Evolutionary conservation across 345 rosid species (phyloP).

Genomic region (Acer campestre): DNA sequence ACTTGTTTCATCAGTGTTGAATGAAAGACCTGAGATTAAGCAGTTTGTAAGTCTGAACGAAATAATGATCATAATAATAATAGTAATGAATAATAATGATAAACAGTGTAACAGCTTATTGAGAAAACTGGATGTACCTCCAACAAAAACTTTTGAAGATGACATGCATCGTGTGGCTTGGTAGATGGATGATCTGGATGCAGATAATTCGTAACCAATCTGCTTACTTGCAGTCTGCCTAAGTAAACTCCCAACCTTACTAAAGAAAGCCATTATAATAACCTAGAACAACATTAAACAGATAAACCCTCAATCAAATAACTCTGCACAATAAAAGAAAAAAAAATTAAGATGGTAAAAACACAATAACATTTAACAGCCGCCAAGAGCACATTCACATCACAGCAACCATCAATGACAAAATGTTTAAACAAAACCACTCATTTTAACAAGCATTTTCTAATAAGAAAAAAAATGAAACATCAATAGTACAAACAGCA

Average conservation of each 20-base stretch:
- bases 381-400: neutral
- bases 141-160: conserved; percentile 72
- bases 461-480: neutral
- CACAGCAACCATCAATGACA: neutral
- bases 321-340: neutral
- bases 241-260: conserved; percentile 69
- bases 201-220: conserved; percentile 43
- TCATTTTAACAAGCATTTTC: neutral
- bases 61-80: neutral
- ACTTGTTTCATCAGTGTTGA: conserved; percentile 61
- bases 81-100: no score
- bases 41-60: neutral
- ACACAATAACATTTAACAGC: neutral
- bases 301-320: neutral
- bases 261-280: conserved; percentile 72
- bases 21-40: conserved; percentile 66
- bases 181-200: conserved; percentile 63
- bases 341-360: neutral
- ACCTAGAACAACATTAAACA: conserved; percentile 27
- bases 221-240: conserved; percentile 67
- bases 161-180: conserved; percentile 84
- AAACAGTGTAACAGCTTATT: neutral
- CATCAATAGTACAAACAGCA: neutral
- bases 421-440: neutral
- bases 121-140: conserved; percentile 52